These are phyloP conservation scores for Phialophora tarda DNA, from an alignment of 2,329 filamentous ascomycete species.

Conservation along the genomic window DNA sequence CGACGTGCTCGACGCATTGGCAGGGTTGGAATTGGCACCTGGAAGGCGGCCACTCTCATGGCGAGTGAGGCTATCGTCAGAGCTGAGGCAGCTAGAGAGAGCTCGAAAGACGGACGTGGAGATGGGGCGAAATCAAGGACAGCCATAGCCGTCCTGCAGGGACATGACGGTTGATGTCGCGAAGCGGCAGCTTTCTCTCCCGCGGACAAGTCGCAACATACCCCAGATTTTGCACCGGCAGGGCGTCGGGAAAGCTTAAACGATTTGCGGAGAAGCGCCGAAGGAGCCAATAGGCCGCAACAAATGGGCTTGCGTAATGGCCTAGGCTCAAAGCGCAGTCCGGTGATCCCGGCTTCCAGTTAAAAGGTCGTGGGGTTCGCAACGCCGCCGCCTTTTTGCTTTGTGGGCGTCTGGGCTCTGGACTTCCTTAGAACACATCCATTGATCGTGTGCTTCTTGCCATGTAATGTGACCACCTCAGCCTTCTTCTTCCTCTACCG, in stretches of 20 bases:
- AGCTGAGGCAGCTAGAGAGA: not conserved
- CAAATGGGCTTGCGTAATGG: constrained; percentile 6
- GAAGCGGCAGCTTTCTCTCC: not conserved
- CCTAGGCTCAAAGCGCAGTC: not conserved
- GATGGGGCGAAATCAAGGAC: not conserved
- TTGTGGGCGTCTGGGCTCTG: not conserved
- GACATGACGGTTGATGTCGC: not conserved
- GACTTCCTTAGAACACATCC: not conserved
- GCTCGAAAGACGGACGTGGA: not conserved
- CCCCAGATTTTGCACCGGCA: not conserved
- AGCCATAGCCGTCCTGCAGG: not conserved
- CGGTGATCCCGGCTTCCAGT: constrained; percentile 1
- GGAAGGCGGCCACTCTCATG: constrained; percentile 23
- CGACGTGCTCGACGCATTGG: constrained; percentile 21
- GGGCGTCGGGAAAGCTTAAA: not conserved
- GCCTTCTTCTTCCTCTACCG: not conserved
- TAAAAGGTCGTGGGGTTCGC: not conserved
- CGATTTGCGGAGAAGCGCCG: not conserved
- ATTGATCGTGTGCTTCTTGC: not conserved
- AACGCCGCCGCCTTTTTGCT: not conserved
- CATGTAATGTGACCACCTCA: not conserved
- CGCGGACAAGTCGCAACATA: not conserved
- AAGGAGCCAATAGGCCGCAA: not conserved
- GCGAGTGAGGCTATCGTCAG: constrained; percentile 21
- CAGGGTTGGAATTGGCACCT: constrained; percentile 6